Conservation (phyloP, 2,329 filamentous ascomycete genomes). For the Aspergillus transmontanensis region DNA sequence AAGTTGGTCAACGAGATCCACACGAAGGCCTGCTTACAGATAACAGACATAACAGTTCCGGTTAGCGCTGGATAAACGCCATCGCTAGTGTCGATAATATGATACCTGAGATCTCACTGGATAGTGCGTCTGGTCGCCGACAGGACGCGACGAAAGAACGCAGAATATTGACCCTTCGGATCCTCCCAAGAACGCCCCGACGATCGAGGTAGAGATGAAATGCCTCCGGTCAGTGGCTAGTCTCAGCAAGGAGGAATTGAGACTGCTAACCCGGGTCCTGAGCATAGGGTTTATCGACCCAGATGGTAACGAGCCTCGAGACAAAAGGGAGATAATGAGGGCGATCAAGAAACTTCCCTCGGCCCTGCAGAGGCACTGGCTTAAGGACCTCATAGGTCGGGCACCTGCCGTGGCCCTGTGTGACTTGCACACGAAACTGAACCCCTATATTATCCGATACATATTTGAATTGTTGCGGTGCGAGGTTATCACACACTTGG, state of each 20-base stretch:
- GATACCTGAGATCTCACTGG: background rate
- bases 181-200: background rate
- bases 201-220: constrained; percentile 9
- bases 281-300: constrained; percentile 21
- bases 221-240: constrained; percentile 23
- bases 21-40: background rate
- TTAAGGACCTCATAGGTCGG: constrained; percentile 23
- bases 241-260: constrained; percentile 23
- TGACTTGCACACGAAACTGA: constrained; percentile 26
- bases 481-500: constrained; percentile 29
- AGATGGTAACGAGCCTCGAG: background rate
- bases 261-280: constrained; percentile 26
- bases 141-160: background rate
- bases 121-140: background rate
- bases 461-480: constrained; percentile 22
- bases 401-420: constrained; percentile 23
- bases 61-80: background rate
- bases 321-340: constrained; percentile 7
- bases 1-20: background rate
- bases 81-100: background rate
- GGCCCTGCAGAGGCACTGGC: constrained; percentile 11
- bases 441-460: constrained; percentile 25
- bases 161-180: background rate
- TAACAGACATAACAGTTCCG: background rate
- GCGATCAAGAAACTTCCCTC: constrained; percentile 16